These are phyloP conservation scores for Pulveroboletus sp. DNA, from an alignment of 768 basidiomycete genomes.

Conservation along the genomic window DNA sequence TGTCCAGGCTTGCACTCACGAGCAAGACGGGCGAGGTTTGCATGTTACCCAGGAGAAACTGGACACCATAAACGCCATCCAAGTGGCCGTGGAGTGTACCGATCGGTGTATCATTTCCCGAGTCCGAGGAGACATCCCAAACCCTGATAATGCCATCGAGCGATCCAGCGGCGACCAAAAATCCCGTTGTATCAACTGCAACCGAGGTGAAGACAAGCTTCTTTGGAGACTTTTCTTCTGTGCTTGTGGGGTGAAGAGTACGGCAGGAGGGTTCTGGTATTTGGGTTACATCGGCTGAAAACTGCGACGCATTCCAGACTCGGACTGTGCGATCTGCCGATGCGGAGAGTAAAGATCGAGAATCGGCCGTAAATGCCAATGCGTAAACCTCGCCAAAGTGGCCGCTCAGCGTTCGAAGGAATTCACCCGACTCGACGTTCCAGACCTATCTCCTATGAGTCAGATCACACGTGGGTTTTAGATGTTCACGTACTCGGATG, in stretches of 20 bases:
- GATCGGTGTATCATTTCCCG: constrained; percentile 20
- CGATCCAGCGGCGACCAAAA: constrained; percentile 48
- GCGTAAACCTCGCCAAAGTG: constrained; percentile 37
- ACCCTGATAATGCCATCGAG: constrained; percentile 52
- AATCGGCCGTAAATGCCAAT: constrained; percentile 34
- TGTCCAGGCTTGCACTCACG: constrained; percentile 30
- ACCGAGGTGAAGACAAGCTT: constrained; percentile 31
- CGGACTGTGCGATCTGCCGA: constrained; percentile 36
- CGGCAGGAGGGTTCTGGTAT: constrained; percentile 18
- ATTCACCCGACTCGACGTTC: constrained; percentile 23
- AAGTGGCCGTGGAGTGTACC: constrained; percentile 25
- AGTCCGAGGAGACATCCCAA: constrained; percentile 46
- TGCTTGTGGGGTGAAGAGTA: constrained; percentile 16
- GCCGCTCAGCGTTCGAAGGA: constrained; percentile 29
- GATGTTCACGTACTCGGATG: constrained; percentile 26
- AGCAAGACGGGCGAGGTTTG: constrained; percentile 28
- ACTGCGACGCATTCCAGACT: constrained; percentile 32
- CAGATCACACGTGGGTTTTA: background rate
- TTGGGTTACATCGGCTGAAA: constrained; percentile 18
- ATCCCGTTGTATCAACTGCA: constrained; percentile 31
- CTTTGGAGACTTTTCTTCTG: constrained; percentile 16
- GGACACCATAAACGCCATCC: constrained; percentile 31
- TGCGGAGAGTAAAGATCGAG: constrained; percentile 32
- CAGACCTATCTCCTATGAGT: constrained; percentile 24
- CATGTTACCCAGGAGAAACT: constrained; percentile 24